Conservation (phyloP, 2,329 filamentous ascomycete genomes). For the Torrubiella hemipterigena region DNA sequence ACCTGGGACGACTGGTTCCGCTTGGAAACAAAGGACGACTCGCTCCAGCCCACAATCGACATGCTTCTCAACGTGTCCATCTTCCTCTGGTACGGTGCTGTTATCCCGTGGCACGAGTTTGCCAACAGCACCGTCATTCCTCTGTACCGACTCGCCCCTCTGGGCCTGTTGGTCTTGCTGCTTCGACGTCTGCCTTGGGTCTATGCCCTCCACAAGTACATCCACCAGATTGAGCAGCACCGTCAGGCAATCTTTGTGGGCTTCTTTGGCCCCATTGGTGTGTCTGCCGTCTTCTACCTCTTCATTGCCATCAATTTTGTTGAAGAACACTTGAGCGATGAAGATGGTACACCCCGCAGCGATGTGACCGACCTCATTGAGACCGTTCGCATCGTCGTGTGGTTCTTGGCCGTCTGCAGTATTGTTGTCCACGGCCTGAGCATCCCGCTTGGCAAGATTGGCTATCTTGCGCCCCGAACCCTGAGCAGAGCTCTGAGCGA, state of each 20-base stretch:
- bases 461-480: slow-evolving; percentile 50
- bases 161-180: slow-evolving; percentile 67
- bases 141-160: slow-evolving; percentile 56
- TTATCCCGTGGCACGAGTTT: slow-evolving; percentile 71
- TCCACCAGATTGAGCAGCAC: slow-evolving; percentile 65
- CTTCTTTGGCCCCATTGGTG: slow-evolving; percentile 88
- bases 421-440: slow-evolving; percentile 77
- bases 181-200: slow-evolving; percentile 70
- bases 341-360: slow-evolving; percentile 46
- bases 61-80: slow-evolving; percentile 85
- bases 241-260: slow-evolving; percentile 76
- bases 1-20: slow-evolving; percentile 95
- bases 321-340: slow-evolving; percentile 29
- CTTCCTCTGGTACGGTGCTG: slow-evolving; percentile 84
- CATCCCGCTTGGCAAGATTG: slow-evolving; percentile 63
- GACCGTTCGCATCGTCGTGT: slow-evolving; percentile 60
- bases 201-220: slow-evolving; percentile 58
- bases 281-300: slow-evolving; percentile 82
- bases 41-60: slow-evolving; percentile 85
- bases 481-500: slow-evolving; percentile 23
- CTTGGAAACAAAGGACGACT: slow-evolving; percentile 77
- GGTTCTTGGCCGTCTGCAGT: slow-evolving; percentile 77
- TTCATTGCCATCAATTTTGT: slow-evolving; percentile 73
- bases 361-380: slow-evolving; percentile 58
- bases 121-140: slow-evolving; percentile 55